phyloP scores from a whole-genome alignment of 805 yeast genomes.

The Starmerella vitae region DNA sequence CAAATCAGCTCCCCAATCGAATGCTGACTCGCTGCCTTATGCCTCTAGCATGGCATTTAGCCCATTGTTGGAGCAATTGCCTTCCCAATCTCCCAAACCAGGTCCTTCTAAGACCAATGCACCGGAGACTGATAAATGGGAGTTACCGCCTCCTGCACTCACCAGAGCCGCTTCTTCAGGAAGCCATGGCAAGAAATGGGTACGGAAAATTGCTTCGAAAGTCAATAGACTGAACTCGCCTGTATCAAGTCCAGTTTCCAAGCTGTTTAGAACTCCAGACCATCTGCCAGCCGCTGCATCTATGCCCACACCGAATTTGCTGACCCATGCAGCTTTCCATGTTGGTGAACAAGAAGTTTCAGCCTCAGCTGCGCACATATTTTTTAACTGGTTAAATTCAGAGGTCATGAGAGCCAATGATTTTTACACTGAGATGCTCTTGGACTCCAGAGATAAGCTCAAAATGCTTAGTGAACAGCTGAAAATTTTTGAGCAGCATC shows the following conservation, averaged over 20 bases:
- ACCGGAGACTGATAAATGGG: background rate
- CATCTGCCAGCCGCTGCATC: background rate
- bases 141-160: background rate
- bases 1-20: background rate
- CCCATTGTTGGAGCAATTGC: constrained; percentile 12
- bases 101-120: background rate
- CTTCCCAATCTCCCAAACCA: background rate
- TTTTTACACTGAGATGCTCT: constrained; percentile 50
- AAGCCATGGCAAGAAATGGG: background rate
- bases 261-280: background rate
- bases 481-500: constrained; percentile 39
- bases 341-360: background rate
- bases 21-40: background rate
- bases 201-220: background rate
- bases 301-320: background rate
- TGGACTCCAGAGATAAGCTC: constrained; percentile 45
- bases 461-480: constrained; percentile 55
- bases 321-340: background rate
- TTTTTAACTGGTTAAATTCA: constrained; percentile 51
- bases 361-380: constrained; percentile 30
- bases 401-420: constrained; percentile 47
- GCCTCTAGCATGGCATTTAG: background rate
- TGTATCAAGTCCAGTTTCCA: background rate
- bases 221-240: background rate
- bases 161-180: background rate